These are phyloP conservation scores for Chenopodium berlandieri DNA, from an alignment of 148 eudicot species.

Conservation along the genomic window DNA sequence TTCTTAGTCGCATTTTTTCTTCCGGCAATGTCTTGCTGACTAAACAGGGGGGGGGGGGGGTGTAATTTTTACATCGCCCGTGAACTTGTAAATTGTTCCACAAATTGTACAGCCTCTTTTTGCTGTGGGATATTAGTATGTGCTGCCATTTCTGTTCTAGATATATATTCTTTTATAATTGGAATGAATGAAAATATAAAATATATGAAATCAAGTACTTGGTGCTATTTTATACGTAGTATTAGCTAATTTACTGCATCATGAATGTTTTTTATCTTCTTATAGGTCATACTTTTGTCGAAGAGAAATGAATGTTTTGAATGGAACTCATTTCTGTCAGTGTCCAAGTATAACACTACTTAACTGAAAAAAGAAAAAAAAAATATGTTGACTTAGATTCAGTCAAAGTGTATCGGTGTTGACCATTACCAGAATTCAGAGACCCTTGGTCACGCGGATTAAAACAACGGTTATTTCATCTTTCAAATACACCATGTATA, in stretches of 20 bases:
- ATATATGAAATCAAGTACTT: too few relatives aligned
- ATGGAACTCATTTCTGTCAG: background rate
- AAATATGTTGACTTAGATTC: too few relatives aligned
- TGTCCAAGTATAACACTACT: background rate
- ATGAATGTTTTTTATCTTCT: background rate
- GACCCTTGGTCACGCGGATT: too few relatives aligned
- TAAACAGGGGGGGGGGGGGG: background rate
- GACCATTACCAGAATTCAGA: too few relatives aligned
- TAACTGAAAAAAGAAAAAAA: too few relatives aligned
- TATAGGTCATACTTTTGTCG: background rate
- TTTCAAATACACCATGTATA: too few relatives aligned
- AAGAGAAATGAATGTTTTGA: background rate
- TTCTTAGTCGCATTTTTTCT: slow-evolving; percentile 11
- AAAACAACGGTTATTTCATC: too few relatives aligned
- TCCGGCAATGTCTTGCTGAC: slow-evolving; percentile 9
- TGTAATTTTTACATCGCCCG: background rate
- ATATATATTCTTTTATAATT: background rate
- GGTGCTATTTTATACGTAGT: too few relatives aligned
- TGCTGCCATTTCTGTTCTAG: background rate
- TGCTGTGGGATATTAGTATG: background rate
- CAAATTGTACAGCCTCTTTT: slow-evolving; percentile 11
- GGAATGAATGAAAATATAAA: background rate
- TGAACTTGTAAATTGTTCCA: slow-evolving; percentile 12
- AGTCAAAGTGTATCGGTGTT: too few relatives aligned
- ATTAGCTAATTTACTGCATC: background rate